Conservation (phyloP, 169 alveolate species). For the Plasmodium reichenowi region DNA sequence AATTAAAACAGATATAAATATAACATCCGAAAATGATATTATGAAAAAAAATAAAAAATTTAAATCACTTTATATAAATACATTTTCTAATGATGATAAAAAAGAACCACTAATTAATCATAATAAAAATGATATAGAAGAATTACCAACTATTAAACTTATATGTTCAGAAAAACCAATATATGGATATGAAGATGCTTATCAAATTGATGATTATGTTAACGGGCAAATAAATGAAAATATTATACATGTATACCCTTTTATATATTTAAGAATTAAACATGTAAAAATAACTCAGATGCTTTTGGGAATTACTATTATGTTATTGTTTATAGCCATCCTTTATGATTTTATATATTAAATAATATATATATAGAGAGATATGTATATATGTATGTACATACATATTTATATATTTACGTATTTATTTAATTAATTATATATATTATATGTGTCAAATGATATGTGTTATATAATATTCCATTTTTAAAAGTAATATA, state of each 20-base stretch:
- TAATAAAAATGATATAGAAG: slow-evolving; percentile 25
- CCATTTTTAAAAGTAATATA: background rate
- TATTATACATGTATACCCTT: slow-evolving; percentile 63
- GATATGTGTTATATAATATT: background rate
- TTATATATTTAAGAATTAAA: slow-evolving; percentile 57
- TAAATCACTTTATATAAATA: slow-evolving; percentile 29
- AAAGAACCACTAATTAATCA: slow-evolving; percentile 51
- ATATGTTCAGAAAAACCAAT: slow-evolving; percentile 65
- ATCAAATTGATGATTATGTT: slow-evolving; percentile 67
- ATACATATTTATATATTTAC: background rate
- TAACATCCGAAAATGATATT: no score
- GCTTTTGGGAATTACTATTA: slow-evolving; percentile 27
- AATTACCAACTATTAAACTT: slow-evolving; percentile 49
- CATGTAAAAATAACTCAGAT: slow-evolving; percentile 48
- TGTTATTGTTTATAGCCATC: slow-evolving; percentile 21
- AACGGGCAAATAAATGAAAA: slow-evolving; percentile 72
- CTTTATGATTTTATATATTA: slow-evolving; percentile 39
- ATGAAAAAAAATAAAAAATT: background rate
- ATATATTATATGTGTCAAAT: background rate
- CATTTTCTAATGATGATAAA: slow-evolving; percentile 46
- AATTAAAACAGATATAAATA: no score
- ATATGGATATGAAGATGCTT: slow-evolving; percentile 73
- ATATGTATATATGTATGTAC: background rate
- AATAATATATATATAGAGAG: background rate
- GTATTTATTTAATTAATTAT: background rate